phyloP scores from a whole-genome alignment of 192 early-diverging fungal genomes.

The Coemansia sp. region DNA sequence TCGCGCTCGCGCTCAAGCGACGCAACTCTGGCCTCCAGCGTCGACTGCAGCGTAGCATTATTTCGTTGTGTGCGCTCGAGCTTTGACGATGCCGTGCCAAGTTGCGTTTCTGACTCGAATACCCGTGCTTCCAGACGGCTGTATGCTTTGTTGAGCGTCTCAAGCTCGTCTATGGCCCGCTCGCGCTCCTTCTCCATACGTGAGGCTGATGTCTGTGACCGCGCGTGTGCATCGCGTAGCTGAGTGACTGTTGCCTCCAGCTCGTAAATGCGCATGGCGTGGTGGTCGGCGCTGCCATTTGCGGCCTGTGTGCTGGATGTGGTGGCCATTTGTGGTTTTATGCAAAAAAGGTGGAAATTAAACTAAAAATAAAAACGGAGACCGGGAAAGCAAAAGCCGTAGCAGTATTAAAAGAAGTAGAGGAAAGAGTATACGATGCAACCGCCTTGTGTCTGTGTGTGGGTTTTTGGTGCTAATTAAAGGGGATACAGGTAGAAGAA shows the following conservation, averaged over 20 bases:
- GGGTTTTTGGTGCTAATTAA: background rate
- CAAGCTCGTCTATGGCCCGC: conserved; percentile 39
- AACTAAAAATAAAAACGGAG: too few relatives aligned
- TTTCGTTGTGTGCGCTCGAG: conserved; percentile 34
- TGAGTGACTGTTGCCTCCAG: conserved; percentile 38
- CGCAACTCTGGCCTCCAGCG: conserved; percentile 17
- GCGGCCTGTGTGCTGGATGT: conserved; percentile 1
- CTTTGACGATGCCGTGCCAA: conserved; percentile 17
- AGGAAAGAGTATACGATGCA: too few relatives aligned
- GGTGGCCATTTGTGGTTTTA: background rate
- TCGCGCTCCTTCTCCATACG: conserved; percentile 39
- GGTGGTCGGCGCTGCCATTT: conserved; percentile 25
- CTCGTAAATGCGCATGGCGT: conserved; percentile 37
- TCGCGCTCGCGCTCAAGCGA: conserved; percentile 48
- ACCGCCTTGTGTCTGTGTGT: too few relatives aligned
- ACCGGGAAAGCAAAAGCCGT: background rate
- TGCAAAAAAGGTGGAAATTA: too few relatives aligned
- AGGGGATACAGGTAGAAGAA: too few relatives aligned
- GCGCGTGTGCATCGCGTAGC: conserved; percentile 36
- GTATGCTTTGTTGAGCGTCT: conserved; percentile 40
- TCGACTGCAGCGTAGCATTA: conserved; percentile 19
- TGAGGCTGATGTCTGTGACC: conserved; percentile 16
- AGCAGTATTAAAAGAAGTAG: background rate
- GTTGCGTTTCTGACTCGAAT: conserved; percentile 38
- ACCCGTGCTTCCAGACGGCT: conserved; percentile 44